Base-by-base conservation (phyloP, 495 filamentous ascomycete species). In the Tuber borchii region DNA sequence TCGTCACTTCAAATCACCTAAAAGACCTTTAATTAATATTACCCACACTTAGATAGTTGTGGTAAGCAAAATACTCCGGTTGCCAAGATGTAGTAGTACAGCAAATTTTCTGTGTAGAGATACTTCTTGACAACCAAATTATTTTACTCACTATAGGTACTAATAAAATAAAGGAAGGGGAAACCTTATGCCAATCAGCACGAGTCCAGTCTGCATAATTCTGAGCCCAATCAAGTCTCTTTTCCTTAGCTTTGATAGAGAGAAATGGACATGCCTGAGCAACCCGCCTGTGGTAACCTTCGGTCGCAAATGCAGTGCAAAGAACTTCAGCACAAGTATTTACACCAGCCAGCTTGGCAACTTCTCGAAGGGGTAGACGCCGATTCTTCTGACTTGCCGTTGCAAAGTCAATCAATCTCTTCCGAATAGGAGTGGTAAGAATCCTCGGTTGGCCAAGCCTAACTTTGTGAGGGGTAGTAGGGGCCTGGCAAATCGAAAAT, bases 261-360 rank as follows among this genome's bases (percentile, higher is more conserved):
- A 65, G 31, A 65, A n/a, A 73, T 9, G 72, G 48, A n/a, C 65
- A 26, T 0, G 31, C 31, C 5, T n/a, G 48, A 39, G 72, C 46
- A 73, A 73, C 65, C 1, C 44, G 45, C 22, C 22, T 45, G 20
- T 73, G 71, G 56, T 73, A 73, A 34, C 71, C 71, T 56, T 31
- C 45, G 8, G 26, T 19, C 0, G 19, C 43, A 37, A 73, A 31
- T 2, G 45, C 71, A 6, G 46, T 22, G 5, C 2, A 19, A 22
- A 48, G 46, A 22, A 48, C 5, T 22, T 48, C 17, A 1, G 0
- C 3, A 48, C 46, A 22, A 7, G 46, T 19, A 48, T 22, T 48
- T 19, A 48, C 19, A 7, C 46, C 46, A 22, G 46, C 46, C 22
- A 48, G 46, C 46, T 48, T 17, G 20, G 46, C 19, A 48, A 22